Percentiles rank a stretch among this genome's conserved stretches.
Conservation (phyloP, 2,329 filamentous ascomycete species). For the Alternaria metachromatica region DNA sequence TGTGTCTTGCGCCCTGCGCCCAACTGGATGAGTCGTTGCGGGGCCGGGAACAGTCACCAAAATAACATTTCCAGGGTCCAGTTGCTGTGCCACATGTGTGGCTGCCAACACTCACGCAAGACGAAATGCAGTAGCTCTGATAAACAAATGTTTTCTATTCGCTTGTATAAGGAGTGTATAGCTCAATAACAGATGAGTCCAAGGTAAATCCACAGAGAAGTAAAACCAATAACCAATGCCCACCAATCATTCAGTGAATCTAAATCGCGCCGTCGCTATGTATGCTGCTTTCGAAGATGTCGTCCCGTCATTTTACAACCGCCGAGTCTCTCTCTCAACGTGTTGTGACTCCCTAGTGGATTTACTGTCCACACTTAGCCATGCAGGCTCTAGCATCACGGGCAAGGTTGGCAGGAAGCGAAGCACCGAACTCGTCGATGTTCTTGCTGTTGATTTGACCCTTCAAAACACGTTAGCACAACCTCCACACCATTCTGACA, state of each 20-base stretch:
- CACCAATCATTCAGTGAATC: conserved; percentile 8
- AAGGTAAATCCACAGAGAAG: conserved; percentile 16
- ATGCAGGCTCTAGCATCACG: conserved; percentile 62
- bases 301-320: not conserved
- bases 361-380: conserved; percentile 50
- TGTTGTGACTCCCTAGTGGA: not conserved
- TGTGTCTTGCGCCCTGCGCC: conserved; percentile 15
- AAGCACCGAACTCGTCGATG: conserved; percentile 45
- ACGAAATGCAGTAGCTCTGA: not conserved
- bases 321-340: not conserved
- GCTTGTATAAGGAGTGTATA: conserved; percentile 4
- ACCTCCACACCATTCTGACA: not conserved
- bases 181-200: not conserved
- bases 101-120: not conserved
- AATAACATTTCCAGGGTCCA: conserved; percentile 18
- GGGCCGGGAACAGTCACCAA: conserved; percentile 15
- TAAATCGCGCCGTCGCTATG: conserved; percentile 27
- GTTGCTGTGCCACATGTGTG: conserved; percentile 13
- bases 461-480: not conserved
- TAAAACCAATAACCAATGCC: conserved; percentile 13
- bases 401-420: conserved; percentile 58
- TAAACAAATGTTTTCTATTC: conserved; percentile 6
- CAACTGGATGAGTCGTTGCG: conserved; percentile 28
- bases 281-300: conserved; percentile 3
- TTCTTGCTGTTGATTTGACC: conserved; percentile 35